phyloP scores from a whole-genome alignment of 2,329 filamentous ascomycete genomes.

The Aspergillus udagawae region DNA sequence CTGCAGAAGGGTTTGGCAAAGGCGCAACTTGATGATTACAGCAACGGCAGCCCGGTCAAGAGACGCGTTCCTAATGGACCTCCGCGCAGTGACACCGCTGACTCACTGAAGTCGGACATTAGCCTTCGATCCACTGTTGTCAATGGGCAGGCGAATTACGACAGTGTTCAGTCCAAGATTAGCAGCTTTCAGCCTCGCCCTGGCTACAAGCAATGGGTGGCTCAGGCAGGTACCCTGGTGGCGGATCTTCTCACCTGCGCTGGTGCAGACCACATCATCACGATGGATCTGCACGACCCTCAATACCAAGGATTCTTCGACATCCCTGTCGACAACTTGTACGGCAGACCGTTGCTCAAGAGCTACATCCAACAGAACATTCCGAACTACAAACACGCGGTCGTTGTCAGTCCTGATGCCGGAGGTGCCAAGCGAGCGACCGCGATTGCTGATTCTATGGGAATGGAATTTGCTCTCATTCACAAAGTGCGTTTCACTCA shows the following conservation, averaged over 20 bases:
- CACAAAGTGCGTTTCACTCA: slow-evolving; percentile 69
- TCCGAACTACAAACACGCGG: slow-evolving; percentile 75
- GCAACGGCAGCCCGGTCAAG: slow-evolving; percentile 41
- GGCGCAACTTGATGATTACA: slow-evolving; percentile 55
- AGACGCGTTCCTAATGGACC: slow-evolving; percentile 41
- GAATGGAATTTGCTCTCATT: slow-evolving; percentile 94
- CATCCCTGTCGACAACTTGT: slow-evolving; percentile 96
- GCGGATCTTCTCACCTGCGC: slow-evolving; percentile 93
- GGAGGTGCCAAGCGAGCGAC: slow-evolving; percentile 95
- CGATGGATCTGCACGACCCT: slow-evolving; percentile 93
- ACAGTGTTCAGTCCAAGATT: slow-evolving; percentile 44
- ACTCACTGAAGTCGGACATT: slow-evolving; percentile 33
- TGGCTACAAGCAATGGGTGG: slow-evolving; percentile 98
- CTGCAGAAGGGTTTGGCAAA: slow-evolving; percentile 71
- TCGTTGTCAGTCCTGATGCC: slow-evolving; percentile 94
- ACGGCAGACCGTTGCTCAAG: slow-evolving; percentile 58
- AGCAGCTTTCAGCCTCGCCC: slow-evolving; percentile 74
- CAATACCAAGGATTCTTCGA: slow-evolving; percentile 99
- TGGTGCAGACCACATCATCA: slow-evolving; percentile 94
- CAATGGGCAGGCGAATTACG: slow-evolving; percentile 60
- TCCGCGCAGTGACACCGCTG: slow-evolving; percentile 36
- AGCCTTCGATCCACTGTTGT: slow-evolving; percentile 22
- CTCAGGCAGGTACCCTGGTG: slow-evolving; percentile 90
- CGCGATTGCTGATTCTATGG: slow-evolving; percentile 86
- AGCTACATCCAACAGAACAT: slow-evolving; percentile 75